These are phyloP conservation scores for Ottelia alismoides DNA, from an alignment of 106 monocot species.

Conservation along the genomic window DNA sequence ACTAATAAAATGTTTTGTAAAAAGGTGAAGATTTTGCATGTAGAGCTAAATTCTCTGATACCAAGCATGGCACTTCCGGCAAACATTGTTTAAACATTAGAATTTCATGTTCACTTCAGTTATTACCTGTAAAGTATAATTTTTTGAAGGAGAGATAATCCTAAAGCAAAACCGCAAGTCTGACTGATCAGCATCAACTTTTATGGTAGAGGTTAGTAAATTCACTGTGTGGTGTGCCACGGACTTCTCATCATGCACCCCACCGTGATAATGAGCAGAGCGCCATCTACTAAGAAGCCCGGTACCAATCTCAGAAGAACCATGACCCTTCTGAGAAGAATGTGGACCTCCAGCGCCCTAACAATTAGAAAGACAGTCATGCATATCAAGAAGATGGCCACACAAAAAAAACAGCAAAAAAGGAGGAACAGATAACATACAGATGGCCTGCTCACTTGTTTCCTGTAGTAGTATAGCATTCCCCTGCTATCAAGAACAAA, in stretches of 20 bases:
- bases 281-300: conserved; percentile 92
- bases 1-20: no score
- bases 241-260: conserved; percentile 94
- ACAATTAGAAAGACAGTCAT: background rate
- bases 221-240: conserved; percentile 98
- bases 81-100: no score
- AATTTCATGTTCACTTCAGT: no score
- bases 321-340: conserved; percentile 54
- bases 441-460: conserved; percentile 76
- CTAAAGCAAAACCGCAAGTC: conserved; percentile 98
- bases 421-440: conserved; percentile 31
- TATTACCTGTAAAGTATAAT: conserved; percentile 95
- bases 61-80: no score
- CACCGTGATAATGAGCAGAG: conserved; percentile 94
- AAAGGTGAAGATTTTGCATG: no score
- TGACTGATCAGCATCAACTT: conserved; percentile 97
- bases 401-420: background rate
- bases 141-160: conserved; percentile 96
- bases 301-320: conserved; percentile 69
- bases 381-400: background rate
- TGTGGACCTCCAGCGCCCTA: conserved; percentile 50
- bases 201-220: conserved; percentile 94
- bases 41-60: no score
- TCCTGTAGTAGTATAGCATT: conserved; percentile 98
- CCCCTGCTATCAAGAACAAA: conserved; percentile 99